A percentile compares a stretch with the other conserved stretches of the same genome.
Conservation (phyloP, 805 yeast genomes). For the Candida koratica region DNA sequence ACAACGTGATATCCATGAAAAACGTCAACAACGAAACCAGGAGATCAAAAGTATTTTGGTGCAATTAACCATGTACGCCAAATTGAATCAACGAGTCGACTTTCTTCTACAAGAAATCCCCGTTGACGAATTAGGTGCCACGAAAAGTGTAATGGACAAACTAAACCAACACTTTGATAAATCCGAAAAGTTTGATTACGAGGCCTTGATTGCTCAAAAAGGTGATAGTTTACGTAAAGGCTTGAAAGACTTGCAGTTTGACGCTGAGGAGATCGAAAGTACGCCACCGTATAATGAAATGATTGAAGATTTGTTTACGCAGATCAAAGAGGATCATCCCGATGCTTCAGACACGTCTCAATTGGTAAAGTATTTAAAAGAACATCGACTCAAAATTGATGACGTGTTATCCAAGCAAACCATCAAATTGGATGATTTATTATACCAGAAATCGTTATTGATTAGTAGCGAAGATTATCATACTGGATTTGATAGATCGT, state of each 20-base stretch:
- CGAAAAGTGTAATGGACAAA: constrained; percentile 30
- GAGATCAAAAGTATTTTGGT: constrained; percentile 73
- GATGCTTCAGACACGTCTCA: constrained; percentile 41
- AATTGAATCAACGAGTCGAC: constrained; percentile 71
- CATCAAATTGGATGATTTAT: constrained; percentile 61
- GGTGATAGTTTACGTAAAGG: constrained; percentile 46
- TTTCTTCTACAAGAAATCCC: constrained; percentile 43
- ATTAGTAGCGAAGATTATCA: constrained; percentile 89
- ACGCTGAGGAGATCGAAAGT: constrained; percentile 35
- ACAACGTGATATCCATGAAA: constrained; percentile 94
- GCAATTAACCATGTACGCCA: constrained; percentile 76
- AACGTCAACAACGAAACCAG: constrained; percentile 73
- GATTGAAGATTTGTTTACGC: constrained; percentile 86
- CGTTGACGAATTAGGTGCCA: constrained; percentile 32
- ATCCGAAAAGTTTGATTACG: constrained; percentile 51
- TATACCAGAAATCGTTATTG: constrained; percentile 65
- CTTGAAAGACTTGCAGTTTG: constrained; percentile 35
- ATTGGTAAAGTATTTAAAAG: constrained; percentile 38
- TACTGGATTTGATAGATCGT: constrained; percentile 86
- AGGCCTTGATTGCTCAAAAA: constrained; percentile 29
- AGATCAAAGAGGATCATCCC: constrained; percentile 59
- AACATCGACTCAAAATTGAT: constrained; percentile 69
- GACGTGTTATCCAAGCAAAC: constrained; percentile 60
- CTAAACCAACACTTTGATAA: constrained; percentile 54
- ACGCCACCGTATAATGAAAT: constrained; percentile 79